phyloP scores from a whole-genome alignment of 345 rosid species.

The Ceriops zippeliana region DNA sequence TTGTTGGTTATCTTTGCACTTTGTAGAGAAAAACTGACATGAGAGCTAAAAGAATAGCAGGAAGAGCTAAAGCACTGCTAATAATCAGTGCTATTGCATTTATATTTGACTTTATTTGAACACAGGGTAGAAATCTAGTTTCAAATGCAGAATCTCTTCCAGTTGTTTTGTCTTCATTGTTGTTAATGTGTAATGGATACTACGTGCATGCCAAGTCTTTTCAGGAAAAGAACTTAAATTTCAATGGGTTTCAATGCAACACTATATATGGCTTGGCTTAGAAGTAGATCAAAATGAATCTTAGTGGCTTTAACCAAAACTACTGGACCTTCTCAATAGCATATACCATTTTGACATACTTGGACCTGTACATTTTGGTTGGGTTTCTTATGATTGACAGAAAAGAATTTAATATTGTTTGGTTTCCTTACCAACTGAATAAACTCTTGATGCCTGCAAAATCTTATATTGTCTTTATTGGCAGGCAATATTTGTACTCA shows the following conservation, averaged over 20 bases:
- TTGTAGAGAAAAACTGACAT: slow-evolving; percentile 86
- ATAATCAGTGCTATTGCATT: slow-evolving; percentile 8
- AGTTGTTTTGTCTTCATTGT: slow-evolving; percentile 1
- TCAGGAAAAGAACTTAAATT: neutral
- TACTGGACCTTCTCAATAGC: neutral
- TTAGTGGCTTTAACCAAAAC: neutral
- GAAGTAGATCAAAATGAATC: neutral
- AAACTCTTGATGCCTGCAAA: neutral
- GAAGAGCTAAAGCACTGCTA: slow-evolving; percentile 99
- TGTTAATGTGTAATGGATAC: neutral
- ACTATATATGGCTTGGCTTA: neutral
- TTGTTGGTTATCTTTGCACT: slow-evolving; percentile 10
- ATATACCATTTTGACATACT: no score
- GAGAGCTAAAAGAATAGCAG: slow-evolving; percentile 96
- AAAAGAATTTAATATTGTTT: no score
- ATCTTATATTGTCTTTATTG: slow-evolving; percentile 25
- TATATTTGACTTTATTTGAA: neutral
- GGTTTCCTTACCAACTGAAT: neutral
- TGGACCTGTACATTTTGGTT: no score
- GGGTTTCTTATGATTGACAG: no score
- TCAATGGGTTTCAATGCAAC: slow-evolving; percentile 3
- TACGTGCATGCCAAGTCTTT: no score
- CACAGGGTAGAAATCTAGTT: neutral
- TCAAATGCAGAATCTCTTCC: neutral
- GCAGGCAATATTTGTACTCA: slow-evolving; percentile 87